Conservation (phyloP, 768 basidiomycete species). For the Lepiota brunneoincarnata region DNA sequence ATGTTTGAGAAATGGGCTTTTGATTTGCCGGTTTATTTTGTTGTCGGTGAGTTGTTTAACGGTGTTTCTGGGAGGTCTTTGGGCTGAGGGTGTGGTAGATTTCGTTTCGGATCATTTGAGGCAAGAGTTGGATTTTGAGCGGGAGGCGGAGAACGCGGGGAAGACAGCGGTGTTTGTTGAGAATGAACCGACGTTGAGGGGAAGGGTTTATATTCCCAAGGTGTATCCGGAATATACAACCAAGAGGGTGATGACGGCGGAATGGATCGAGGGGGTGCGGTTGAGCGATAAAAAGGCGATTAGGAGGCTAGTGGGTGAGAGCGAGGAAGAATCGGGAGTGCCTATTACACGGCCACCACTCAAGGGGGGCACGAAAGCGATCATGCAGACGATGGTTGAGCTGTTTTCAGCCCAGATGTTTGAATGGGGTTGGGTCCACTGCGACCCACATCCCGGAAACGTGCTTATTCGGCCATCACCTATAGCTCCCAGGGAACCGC, state of each 20-base stretch:
- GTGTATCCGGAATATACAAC: constrained; percentile 74
- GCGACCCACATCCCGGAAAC: constrained; percentile 77
- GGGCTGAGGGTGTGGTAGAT: constrained; percentile 34
- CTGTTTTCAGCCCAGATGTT: constrained; percentile 90
- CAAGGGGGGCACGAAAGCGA: constrained; percentile 56
- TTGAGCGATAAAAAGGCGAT: constrained; percentile 63
- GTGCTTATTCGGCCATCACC: constrained; percentile 68
- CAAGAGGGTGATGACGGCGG: constrained; percentile 76
- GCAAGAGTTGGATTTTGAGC: constrained; percentile 77
- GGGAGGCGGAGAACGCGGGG: constrained; percentile 76
- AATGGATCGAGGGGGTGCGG: constrained; percentile 82
- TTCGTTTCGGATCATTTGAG: constrained; percentile 81
- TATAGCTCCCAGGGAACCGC: constrained; percentile 38
- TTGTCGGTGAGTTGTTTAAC: constrained; percentile 52
- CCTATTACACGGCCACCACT: constrained; percentile 34
- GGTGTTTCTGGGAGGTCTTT: background rate
- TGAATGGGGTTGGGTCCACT: constrained; percentile 88
- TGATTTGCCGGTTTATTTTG: constrained; percentile 81
- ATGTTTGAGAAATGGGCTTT: constrained; percentile 78
- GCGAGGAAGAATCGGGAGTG: constrained; percentile 9
- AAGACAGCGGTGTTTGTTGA: constrained; percentile 68
- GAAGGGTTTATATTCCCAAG: constrained; percentile 75
- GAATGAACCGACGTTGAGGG: constrained; percentile 64
- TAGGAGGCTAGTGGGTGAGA: constrained; percentile 55
- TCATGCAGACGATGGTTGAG: constrained; percentile 87